Percentiles rank a stretch among this genome's conserved stretches.
phyloP scores from a whole-genome alignment of 179 eudicot species.

The Drosera spatulata region DNA sequence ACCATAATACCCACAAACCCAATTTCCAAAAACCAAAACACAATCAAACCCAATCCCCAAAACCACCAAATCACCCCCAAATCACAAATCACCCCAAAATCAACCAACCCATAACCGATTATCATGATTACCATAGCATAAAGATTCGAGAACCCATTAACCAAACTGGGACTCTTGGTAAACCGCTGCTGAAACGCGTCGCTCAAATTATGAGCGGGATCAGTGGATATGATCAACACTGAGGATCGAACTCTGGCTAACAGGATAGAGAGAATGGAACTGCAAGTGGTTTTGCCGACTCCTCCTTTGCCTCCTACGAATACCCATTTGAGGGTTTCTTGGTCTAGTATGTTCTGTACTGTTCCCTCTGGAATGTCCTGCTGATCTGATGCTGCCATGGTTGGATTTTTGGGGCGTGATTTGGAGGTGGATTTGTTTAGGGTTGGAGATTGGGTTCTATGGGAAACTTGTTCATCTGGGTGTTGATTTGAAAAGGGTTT shows the following conservation, averaged over 20 bases:
- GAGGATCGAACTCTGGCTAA: slow-evolving; percentile 64
- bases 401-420: too few species aligned
- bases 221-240: slow-evolving; percentile 89
- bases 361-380: slow-evolving; percentile 50
- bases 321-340: slow-evolving; percentile 77
- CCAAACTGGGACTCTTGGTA: slow-evolving; percentile 74
- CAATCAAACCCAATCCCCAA: too few species aligned
- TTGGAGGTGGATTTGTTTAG: too few species aligned
- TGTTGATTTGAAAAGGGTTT: too few species aligned
- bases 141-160: slow-evolving; percentile 82
- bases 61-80: too few species aligned
- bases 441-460: too few species aligned
- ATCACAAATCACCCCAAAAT: too few species aligned
- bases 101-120: too few species aligned
- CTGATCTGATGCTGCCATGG: slow-evolving; percentile 10
- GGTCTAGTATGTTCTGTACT: slow-evolving; percentile 69
- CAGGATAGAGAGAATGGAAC: slow-evolving; percentile 73
- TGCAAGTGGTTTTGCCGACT: slow-evolving; percentile 92
- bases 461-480: too few species aligned
- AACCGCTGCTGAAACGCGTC: slow-evolving; percentile 93
- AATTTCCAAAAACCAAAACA: too few species aligned
- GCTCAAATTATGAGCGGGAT: slow-evolving; percentile 96
- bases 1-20: too few species aligned
- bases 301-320: slow-evolving; percentile 99
- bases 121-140: slow-evolving; percentile 63